Evolutionary conservation across 768 basidiomycete species (phyloP).

Genomic region (Xerocomellus intermedius): DNA sequence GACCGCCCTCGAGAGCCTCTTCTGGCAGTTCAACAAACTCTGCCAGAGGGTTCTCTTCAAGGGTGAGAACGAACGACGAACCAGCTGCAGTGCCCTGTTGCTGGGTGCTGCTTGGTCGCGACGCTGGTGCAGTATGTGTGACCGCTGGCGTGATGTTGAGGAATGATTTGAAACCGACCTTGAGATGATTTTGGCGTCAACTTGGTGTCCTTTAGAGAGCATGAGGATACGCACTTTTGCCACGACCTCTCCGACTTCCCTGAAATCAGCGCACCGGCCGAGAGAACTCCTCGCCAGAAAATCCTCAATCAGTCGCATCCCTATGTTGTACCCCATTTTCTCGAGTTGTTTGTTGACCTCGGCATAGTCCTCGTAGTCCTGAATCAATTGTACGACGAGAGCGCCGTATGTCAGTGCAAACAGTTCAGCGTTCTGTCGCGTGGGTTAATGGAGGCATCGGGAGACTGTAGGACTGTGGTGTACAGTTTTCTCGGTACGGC

Average conservation of each 20-base stretch:
- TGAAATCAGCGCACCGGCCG: slow-evolving; percentile 90
- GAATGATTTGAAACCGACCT: slow-evolving; percentile 99
- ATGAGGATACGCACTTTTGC: slow-evolving; percentile 64
- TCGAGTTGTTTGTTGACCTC: slow-evolving; percentile 97
- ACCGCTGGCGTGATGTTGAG: slow-evolving; percentile 87
- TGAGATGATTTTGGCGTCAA: neutral
- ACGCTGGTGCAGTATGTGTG: slow-evolving; percentile 59
- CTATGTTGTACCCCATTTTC: slow-evolving; percentile 99
- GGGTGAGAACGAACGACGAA: slow-evolving; percentile 73
- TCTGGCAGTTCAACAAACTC: slow-evolving; percentile 98
- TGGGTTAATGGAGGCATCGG: slow-evolving; percentile 15
- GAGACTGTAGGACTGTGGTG: slow-evolving; percentile 27
- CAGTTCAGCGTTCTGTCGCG: slow-evolving; percentile 86
- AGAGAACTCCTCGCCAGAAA: slow-evolving; percentile 92
- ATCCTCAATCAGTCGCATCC: slow-evolving; percentile 93
- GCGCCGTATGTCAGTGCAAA: slow-evolving; percentile 97
- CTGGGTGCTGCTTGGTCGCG: slow-evolving; percentile 43
- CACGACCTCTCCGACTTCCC: slow-evolving; percentile 92
- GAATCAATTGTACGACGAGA: slow-evolving; percentile 95
- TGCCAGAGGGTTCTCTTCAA: slow-evolving; percentile 95
- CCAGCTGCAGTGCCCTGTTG: slow-evolving; percentile 44
- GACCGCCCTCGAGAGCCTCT: slow-evolving; percentile 85
- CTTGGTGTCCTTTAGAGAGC: neutral
- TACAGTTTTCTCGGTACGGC: slow-evolving; percentile 92
- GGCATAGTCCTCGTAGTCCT: slow-evolving; percentile 97